Evolutionary conservation across 495 filamentous ascomycete species (phyloP).

Genomic region (Talaromyces adpressus): DNA sequence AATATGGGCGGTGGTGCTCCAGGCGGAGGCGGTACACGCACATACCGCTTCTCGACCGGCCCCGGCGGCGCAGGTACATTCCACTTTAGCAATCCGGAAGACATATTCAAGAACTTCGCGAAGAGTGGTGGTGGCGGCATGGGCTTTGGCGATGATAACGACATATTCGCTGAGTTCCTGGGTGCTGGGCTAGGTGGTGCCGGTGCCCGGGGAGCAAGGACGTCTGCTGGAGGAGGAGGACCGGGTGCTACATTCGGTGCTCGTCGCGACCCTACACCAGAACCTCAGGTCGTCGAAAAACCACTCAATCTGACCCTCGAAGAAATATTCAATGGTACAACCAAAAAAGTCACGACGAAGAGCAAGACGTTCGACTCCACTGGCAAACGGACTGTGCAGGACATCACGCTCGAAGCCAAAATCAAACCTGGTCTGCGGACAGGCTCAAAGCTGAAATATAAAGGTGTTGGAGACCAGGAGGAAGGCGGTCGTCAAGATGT

Average conservation of each 20-base stretch:
- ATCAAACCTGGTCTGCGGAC: slow-evolving; percentile 94
- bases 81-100: slow-evolving; percentile 72
- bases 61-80: slow-evolving; percentile 53
- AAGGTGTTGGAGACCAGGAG: slow-evolving; percentile 91
- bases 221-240: slow-evolving; percentile 19
- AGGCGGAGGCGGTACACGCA: slow-evolving; percentile 42
- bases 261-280: slow-evolving; percentile 56
- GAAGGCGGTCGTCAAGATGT: slow-evolving; percentile 96
- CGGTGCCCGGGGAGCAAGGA: slow-evolving; percentile 27
- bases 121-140: slow-evolving; percentile 41
- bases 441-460: slow-evolving; percentile 96
- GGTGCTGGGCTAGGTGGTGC: slow-evolving; percentile 31
- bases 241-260: slow-evolving; percentile 39
- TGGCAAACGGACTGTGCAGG: slow-evolving; percentile 76
- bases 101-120: slow-evolving; percentile 79
- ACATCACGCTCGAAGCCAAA: slow-evolving; percentile 84
- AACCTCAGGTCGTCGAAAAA: slow-evolving; percentile 85
- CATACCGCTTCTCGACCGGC: slow-evolving; percentile 70
- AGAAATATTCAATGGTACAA: slow-evolving; percentile 74
- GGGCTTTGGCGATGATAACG: slow-evolving; percentile 45
- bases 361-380: slow-evolving; percentile 83
- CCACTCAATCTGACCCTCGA: slow-evolving; percentile 76
- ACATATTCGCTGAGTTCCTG: slow-evolving; percentile 40
- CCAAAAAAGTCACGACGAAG: slow-evolving; percentile 97
- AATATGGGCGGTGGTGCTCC: slow-evolving; percentile 47